Conservation (phyloP, 371 early-diverging fungal species). For the Circinella minor region DNA sequence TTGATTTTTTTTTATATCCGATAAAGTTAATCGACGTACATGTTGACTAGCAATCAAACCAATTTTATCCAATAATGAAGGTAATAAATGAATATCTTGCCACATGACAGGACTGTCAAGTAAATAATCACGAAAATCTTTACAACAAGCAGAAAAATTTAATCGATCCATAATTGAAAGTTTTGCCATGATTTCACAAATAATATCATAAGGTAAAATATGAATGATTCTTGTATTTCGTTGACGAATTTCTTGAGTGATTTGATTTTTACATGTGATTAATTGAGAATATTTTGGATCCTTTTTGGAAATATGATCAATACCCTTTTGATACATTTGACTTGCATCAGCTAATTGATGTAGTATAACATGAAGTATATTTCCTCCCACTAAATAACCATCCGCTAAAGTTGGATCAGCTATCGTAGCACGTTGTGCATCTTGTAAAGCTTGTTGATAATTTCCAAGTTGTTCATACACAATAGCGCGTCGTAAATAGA, state of each 20-base stretch:
- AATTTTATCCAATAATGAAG: neutral
- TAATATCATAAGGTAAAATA: neutral
- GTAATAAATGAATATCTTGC: neutral
- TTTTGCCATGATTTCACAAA: neutral
- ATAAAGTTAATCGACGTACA: neutral
- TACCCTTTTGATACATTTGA: neutral
- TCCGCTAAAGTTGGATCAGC: neutral
- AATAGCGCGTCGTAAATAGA: neutral
- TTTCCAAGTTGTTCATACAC: neutral
- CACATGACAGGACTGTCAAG: constrained; percentile 7
- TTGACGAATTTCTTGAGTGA: neutral
- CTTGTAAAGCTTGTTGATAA: neutral
- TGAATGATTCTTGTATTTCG: neutral
- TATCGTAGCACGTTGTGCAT: neutral
- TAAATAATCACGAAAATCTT: neutral
- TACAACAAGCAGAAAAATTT: neutral
- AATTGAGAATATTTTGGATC: neutral
- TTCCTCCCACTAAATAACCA: neutral
- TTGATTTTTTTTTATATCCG: neutral
- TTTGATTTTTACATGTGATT: neutral
- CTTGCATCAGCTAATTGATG: neutral
- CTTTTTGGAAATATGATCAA: neutral
- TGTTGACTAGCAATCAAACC: neutral
- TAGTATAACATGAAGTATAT: neutral
- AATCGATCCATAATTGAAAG: neutral